phyloP scores from a whole-genome alignment of 371 early-diverging fungal species.

The Conidiobolus coronatus region DNA sequence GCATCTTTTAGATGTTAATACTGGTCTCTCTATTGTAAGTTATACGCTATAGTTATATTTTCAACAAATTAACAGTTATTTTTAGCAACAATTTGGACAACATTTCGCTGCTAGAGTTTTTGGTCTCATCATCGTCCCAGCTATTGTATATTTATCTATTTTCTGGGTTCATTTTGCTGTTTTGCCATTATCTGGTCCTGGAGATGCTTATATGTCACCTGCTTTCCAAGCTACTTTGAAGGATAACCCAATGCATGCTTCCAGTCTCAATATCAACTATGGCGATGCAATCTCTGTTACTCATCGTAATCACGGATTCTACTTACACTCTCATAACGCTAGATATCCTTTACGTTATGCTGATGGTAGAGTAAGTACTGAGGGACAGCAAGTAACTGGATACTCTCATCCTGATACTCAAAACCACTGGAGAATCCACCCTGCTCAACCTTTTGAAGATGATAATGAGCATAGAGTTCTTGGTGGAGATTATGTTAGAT shows the following conservation, averaged over 20 bases:
- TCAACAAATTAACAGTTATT: not conserved
- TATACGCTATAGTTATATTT: not conserved
- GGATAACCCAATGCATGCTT: slow-evolving; percentile 29
- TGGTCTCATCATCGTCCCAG: slow-evolving; percentile 63
- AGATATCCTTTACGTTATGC: slow-evolving; percentile 78
- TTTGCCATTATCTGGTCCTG: slow-evolving; percentile 53
- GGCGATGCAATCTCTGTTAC: slow-evolving; percentile 54
- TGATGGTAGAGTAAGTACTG: slow-evolving; percentile 74
- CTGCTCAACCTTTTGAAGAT: slow-evolving; percentile 15
- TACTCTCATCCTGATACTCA: slow-evolving; percentile 50
- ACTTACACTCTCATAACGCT: slow-evolving; percentile 60
- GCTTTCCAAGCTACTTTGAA: slow-evolving; percentile 65
- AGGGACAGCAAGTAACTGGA: slow-evolving; percentile 80
- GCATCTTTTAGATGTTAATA: slow-evolving; percentile 61
- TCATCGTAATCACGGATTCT: slow-evolving; percentile 48
- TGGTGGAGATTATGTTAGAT: slow-evolving; percentile 23
- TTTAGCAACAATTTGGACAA: slow-evolving; percentile 24
- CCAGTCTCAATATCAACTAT: slow-evolving; percentile 42
- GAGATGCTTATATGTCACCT: slow-evolving; percentile 75
- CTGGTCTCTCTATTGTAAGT: slow-evolving; percentile 42
- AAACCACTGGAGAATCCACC: slow-evolving; percentile 62
- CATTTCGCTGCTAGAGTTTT: slow-evolving; percentile 43
- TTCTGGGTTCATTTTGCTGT: slow-evolving; percentile 77
- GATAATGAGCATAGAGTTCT: slow-evolving; percentile 5
- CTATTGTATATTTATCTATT: slow-evolving; percentile 47